These are phyloP conservation scores for Phytophthora melonis DNA, from an alignment of 352 stramenopile genomes.

Conservation along the genomic window DNA sequence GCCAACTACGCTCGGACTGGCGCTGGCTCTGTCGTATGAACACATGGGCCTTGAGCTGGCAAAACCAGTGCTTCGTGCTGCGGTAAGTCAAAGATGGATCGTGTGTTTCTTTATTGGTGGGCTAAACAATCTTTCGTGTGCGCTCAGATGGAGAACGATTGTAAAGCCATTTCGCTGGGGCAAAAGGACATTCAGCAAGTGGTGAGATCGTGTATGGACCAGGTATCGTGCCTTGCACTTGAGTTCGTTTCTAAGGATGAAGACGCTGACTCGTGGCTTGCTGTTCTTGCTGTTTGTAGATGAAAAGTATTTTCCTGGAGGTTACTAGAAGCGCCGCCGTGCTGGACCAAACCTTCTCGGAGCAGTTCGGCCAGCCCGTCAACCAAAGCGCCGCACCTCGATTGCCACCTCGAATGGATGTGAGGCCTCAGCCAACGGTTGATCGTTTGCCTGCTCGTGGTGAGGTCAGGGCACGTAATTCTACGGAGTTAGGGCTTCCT, in stretches of 20 bases:
- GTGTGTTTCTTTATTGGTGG: conserved; percentile 1
- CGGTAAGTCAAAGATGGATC: conserved; percentile 49
- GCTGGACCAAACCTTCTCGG: conserved; percentile 91
- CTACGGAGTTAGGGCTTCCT: conserved; percentile 18
- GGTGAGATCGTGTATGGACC: conserved; percentile 86
- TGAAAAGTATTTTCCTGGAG: conserved; percentile 79
- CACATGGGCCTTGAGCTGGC: conserved; percentile 97
- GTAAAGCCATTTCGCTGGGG: conserved; percentile 86
- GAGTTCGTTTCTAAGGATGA: neutral
- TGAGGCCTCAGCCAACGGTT: conserved; percentile 1
- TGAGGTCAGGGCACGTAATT: neutral
- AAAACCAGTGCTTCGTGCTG: conserved; percentile 94
- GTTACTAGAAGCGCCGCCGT: conserved; percentile 85
- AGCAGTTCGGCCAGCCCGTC: conserved; percentile 79
- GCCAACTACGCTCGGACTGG: conserved; percentile 91
- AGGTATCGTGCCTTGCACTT: conserved; percentile 56
- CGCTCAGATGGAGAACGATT: conserved; percentile 93
- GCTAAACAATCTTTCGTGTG: conserved; percentile 19
- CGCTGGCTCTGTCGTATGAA: conserved; percentile 93
- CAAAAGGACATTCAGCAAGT: conserved; percentile 83
- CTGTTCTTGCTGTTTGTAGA: conserved; percentile 43
- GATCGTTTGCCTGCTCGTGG: conserved; percentile 14
- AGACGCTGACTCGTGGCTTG: conserved; percentile 8
- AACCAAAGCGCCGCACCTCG: conserved; percentile 21
- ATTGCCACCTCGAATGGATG: conserved; percentile 10